These are phyloP conservation scores for Penicillium simplicissimum DNA, from an alignment of 495 filamentous ascomycete genomes.

Conservation along the genomic window DNA sequence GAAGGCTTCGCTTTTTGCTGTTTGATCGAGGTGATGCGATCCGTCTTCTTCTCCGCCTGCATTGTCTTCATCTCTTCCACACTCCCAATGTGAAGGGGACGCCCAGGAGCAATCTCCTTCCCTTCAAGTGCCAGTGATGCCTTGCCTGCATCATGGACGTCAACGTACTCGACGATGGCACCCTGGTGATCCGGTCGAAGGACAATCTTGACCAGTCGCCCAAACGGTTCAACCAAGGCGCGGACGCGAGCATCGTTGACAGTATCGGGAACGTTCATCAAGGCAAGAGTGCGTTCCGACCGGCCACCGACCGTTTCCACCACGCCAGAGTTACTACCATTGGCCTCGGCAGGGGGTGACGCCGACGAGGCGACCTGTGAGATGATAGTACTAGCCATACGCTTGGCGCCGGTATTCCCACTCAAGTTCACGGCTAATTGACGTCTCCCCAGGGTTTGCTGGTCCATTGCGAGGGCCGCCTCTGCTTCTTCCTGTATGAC, in stretches of 20 bases:
- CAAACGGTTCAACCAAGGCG: constrained; percentile 60
- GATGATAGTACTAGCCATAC: constrained; percentile 45
- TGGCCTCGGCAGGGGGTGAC: constrained; percentile 40
- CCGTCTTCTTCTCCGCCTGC: constrained; percentile 57
- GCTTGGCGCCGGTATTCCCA: constrained; percentile 47
- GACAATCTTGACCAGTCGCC: constrained; percentile 54
- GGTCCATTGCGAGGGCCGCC: constrained; percentile 68
- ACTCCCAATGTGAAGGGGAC: constrained; percentile 66
- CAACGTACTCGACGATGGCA: constrained; percentile 81
- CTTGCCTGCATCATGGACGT: constrained; percentile 69
- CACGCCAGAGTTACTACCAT: constrained; percentile 28
- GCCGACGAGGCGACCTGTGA: constrained; percentile 37
- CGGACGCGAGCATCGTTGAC: constrained; percentile 64
- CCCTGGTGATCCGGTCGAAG: constrained; percentile 75
- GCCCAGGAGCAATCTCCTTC: constrained; percentile 62
- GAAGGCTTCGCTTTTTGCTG: constrained; percentile 43
- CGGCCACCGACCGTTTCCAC: constrained; percentile 42
- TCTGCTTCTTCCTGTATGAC: constrained; percentile 58
- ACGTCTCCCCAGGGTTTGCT: constrained; percentile 67
- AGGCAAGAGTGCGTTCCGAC: constrained; percentile 53
- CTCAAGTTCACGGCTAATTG: constrained; percentile 69
- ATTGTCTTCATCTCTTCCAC: constrained; percentile 66
- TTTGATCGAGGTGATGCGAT: constrained; percentile 44
- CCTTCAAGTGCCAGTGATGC: constrained; percentile 74
- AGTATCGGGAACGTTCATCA: constrained; percentile 65